Evolutionary conservation across 75 land plant species (phyloP).

Genomic region (Pinus taeda): DNA sequence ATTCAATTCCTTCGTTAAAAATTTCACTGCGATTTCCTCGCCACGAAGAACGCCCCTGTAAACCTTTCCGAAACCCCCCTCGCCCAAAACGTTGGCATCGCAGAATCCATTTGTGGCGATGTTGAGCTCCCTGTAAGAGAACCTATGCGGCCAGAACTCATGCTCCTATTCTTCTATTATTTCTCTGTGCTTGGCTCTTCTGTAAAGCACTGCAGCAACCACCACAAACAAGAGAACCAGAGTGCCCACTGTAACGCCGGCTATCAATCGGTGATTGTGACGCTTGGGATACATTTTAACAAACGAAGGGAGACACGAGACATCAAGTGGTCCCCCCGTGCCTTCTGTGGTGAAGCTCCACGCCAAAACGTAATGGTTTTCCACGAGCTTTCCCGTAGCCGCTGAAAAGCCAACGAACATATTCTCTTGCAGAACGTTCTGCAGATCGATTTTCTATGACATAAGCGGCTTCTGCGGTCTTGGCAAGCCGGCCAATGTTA

Average conservation of each 20-base stretch:
- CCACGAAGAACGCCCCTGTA: constrained; percentile 37
- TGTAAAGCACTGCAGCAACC: background rate
- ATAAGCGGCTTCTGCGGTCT: constrained; percentile 33
- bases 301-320: constrained; percentile 37
- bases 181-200: background rate
- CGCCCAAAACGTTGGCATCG: constrained; percentile 19
- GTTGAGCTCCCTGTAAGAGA: background rate
- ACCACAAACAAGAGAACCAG: background rate
- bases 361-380: constrained; percentile 48
- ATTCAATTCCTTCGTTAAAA: constrained; percentile 24
- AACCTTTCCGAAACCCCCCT: constrained; percentile 53
- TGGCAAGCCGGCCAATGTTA: background rate
- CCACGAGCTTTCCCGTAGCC: constrained; percentile 31
- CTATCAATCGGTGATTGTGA: background rate
- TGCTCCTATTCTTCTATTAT: background rate
- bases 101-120: background rate
- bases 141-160: background rate
- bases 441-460: constrained; percentile 33
- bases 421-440: constrained; percentile 13
- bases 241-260: background rate
- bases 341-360: constrained; percentile 54
- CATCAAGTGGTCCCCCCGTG: constrained; percentile 26
- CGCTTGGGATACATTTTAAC: background rate
- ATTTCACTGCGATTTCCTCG: constrained; percentile 39
- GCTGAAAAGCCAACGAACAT: constrained; percentile 71